phyloP scores from a whole-genome alignment of 1,284 basidiomycete species.

The Puccinia horiana region DNA sequence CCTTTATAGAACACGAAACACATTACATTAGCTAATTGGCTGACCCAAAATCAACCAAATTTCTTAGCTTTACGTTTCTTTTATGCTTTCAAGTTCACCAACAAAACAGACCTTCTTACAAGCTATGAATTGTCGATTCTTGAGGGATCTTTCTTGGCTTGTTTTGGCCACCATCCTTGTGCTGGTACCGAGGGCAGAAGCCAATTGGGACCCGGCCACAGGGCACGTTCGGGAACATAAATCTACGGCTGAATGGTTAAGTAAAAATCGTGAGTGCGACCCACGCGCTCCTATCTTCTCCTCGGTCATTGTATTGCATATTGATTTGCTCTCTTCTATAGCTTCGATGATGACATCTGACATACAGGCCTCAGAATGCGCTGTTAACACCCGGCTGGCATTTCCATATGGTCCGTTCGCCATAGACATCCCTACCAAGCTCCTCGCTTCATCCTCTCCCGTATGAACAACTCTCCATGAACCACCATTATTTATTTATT shows the following conservation, averaged over 20 bases:
- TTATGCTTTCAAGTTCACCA: neutral
- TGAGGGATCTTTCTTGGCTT: slow-evolving; percentile 9
- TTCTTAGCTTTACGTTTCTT: neutral
- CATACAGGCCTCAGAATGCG: slow-evolving; percentile 22
- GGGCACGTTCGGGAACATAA: slow-evolving; percentile 8
- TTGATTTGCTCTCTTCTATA: slow-evolving; percentile 2
- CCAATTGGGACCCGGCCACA: slow-evolving; percentile 22
- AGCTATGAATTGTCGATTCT: neutral
- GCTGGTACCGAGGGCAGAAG: neutral
- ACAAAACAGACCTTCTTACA: too few relatives aligned
- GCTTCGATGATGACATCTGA: neutral
- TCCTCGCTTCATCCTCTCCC: neutral
- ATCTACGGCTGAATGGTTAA: slow-evolving; percentile 17
- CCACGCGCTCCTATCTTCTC: neutral
- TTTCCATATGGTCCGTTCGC: slow-evolving; percentile 12
- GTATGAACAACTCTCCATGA: neutral
- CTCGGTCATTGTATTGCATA: neutral
- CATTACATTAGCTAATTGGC: neutral
- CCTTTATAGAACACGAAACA: neutral
- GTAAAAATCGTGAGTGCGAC: neutral
- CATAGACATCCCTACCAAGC: neutral
- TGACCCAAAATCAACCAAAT: neutral
- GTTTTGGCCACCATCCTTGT: neutral
- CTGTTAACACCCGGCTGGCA: neutral
- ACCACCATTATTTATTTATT: too few relatives aligned